A percentile compares a stretch with the other conserved stretches of the same genome.
phyloP scores from a whole-genome alignment of 108 stramenopile species.

The Cylindrotheca closterium region DNA sequence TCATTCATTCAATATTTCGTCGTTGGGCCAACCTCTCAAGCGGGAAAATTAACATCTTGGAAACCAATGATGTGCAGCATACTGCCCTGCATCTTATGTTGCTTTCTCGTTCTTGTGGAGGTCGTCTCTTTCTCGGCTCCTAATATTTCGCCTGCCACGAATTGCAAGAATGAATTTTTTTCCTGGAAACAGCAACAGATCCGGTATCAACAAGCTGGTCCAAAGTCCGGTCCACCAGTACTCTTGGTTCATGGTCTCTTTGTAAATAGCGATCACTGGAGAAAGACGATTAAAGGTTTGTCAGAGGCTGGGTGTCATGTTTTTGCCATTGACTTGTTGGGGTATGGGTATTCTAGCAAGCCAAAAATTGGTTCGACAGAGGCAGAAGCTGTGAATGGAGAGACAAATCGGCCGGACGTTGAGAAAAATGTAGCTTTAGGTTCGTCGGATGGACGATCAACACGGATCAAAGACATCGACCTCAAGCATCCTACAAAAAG shows the following conservation, averaged over 20 bases:
- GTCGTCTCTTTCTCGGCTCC: too few relatives aligned
- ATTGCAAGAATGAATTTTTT: constrained; percentile 66
- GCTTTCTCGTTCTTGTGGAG: too few relatives aligned
- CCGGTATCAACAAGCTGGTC: constrained; percentile 78
- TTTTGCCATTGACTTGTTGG: constrained; percentile 88
- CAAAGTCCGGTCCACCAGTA: constrained; percentile 41
- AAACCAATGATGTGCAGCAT: too few relatives aligned
- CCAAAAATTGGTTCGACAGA: constrained; percentile 57
- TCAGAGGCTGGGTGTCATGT: constrained; percentile 55
- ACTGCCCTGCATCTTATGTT: background rate
- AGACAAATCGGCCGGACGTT: constrained; percentile 48
- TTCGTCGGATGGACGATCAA: constrained; percentile 44
- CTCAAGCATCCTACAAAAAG: constrained; percentile 63
- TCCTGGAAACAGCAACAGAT: constrained; percentile 66
- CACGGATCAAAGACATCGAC: constrained; percentile 51
- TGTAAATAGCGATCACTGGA: constrained; percentile 87
- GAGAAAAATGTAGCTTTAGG: constrained; percentile 55
- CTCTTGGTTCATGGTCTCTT: constrained; percentile 83
- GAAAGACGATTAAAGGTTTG: constrained; percentile 62
- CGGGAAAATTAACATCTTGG: too few relatives aligned
- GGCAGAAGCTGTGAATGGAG: constrained; percentile 57
- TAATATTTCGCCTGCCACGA: constrained; percentile 66
- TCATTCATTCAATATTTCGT: too few relatives aligned
- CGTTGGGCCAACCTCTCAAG: too few relatives aligned
- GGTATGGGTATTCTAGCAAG: constrained; percentile 88